Base-by-base conservation (phyloP, 306 rosid species). In the Ormosia semicastrata region DNA sequence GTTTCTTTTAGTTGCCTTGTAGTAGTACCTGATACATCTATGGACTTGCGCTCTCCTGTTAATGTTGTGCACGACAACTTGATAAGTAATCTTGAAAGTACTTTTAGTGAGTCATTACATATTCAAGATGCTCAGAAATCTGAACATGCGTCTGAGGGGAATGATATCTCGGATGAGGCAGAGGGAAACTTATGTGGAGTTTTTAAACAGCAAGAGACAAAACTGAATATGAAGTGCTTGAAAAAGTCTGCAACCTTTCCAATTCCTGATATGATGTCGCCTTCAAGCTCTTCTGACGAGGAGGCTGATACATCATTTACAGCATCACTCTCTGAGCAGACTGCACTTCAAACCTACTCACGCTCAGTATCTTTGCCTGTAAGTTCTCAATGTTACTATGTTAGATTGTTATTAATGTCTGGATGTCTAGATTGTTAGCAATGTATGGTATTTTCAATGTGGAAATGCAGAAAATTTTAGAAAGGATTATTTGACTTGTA, bases 341-440 rank as follows among this genome's bases (percentile, higher is more conserved):
- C 84, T 73, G 46, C 50, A 29, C 87, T 57, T 44, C 92, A 78
- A 62, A 66, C 82, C 66, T 87, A 12, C 86, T 60, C 85, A 10
- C 89, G 92, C 9, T 87, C 97, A 0, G 53, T 87, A 37, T 91
- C 99, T 46, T 80, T 89, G 81, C 97, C 97, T 9, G 98, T 95
- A 86, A 92, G 98, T 81, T 75, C 34, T 65, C 2, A 14, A 24
- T 69, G 18, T 30, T 66, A 56, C 18, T 76, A 50, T 15, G 40
- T 2, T 15, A 33, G 30, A 29, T 30, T 36, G 47, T 72, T 7
- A 0, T 34, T 64, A 37, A 62, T 44, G 44, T 65, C 4, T 80
- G 34, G 11, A 36, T 56, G 8, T 68, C 10, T 43, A 37, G 11
- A 10, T 11, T 49, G 44, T 7, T 12, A 58, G n/a, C 32, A 44